Evolutionary conservation across 306 rosid genomes (phyloP), one percentile per base, ranked within the genome.

Genomic region (Prinsepia uniflora): DNA sequence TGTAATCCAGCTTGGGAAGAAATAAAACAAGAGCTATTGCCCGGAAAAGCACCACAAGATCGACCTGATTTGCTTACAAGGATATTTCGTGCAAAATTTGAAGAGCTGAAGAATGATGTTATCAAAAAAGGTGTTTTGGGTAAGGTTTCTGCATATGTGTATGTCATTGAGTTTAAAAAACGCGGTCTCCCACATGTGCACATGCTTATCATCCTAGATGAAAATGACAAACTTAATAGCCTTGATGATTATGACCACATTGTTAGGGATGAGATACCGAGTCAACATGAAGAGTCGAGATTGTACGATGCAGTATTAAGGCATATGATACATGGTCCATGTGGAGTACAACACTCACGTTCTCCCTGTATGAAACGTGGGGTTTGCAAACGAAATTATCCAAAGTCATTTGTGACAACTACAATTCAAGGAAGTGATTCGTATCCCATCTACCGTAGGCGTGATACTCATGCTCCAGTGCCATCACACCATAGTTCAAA

Each of bases 91-190:
- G 30, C 30, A 24, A 24, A 24, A 24, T 24, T 24, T 24, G 30
- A 24, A 24, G 30, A 24, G 30, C 30, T 24, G 30, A 24, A 24
- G 30, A 24, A 24, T 3, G 30, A 73, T 5, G 13, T 73, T 22
- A 6, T 73, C 0, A 63, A 63, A 17, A 47, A 39, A 24, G 5
- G 30, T 19, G 15, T 73, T 41, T 59, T 64, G 2, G 71, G 77
- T 7, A 49, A 4, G 5, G 64, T 73, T 39, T 11, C 9, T 15
- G 71, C 64, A 10, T 53, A 52, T 20, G 64, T 73, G 0, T 53
- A 73, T 64, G 71, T 53, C 22, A 49, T 73, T 19, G 57, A 73
- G 39, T 73, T 73, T 43, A 19, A 73, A 41, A 73, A 63, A 10
- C 7, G 36, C 1, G 11, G 71, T 34, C 10, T 73, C 0, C 55